Evolutionary conservation across 345 rosid species (phyloP).

Genomic region (Dipteronia dyeriana): DNA sequence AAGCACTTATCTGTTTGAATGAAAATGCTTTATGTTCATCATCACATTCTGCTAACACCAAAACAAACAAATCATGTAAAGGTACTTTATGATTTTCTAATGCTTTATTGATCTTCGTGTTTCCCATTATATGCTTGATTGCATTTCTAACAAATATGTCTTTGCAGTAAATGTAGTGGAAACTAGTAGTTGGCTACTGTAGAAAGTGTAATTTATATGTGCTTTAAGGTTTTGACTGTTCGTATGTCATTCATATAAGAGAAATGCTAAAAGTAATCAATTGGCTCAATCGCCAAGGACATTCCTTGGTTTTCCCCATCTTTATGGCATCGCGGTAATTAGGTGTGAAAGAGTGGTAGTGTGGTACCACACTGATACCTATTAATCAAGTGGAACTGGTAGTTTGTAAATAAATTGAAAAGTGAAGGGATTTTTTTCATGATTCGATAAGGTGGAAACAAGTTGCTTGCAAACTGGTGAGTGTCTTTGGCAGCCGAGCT

Average conservation of each 20-base stretch:
- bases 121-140: not conserved
- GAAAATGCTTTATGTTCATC: slow-evolving; percentile 36
- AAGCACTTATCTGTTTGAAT: slow-evolving; percentile 35
- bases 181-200: not conserved
- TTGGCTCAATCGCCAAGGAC: not conserved
- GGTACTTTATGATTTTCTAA: slow-evolving; percentile 34
- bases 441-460: not conserved
- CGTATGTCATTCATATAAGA: not conserved
- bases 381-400: not conserved
- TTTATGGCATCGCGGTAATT: not conserved
- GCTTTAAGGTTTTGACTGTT: not conserved
- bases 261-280: not conserved
- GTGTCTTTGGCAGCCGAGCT: not conserved
- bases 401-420: not conserved
- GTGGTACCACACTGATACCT: not conserved
- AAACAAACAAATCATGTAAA: slow-evolving; percentile 41
- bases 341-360: not conserved
- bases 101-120: not conserved
- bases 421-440: not conserved
- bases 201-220: not conserved
- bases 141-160: slow-evolving; percentile 1
- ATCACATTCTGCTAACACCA: slow-evolving; percentile 33
- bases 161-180: not conserved
- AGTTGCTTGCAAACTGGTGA: not conserved
- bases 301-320: not conserved